Evolutionary conservation across 73 alveolate genomes (phyloP), one percentile per base, ranked within the genome.

Genomic region (Paraurostyla sp.): DNA sequence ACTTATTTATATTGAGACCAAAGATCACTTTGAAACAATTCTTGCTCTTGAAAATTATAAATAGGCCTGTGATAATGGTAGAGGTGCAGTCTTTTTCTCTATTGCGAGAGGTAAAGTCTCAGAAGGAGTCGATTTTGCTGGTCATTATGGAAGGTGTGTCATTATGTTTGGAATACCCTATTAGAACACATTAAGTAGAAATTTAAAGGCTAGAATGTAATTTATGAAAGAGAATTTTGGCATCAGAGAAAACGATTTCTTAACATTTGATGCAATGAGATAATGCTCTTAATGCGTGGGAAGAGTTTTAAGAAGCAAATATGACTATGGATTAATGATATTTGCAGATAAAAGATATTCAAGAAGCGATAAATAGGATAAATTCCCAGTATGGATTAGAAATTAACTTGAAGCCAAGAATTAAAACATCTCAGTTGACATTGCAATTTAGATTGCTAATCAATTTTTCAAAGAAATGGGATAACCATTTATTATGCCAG

Each of bases 61-160:
- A 75, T 52, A 86, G 52, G 95, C 97, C 7, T 96, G 99, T 50
- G 98, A 94, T 73, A 71, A 90, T 32, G 99, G 99, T 11, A 89
- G 99, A 65, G 99, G 99, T n/a, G 99, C 98, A 11, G 96, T 95
- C 6, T 92, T 96, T 69, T 87, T 96, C 76, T 82, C 96, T 57
- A 95, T 96, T 57, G 97, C 98, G 22, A 92, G 98, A 78, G 99
- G 98, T 23, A 94, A 96, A 48, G 95, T 92, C 23, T 97, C 97
- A 22, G 98, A 96, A 50, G 97, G 97, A 25, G 95, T 96, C 25
- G 97, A 94, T 92, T 92, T 94, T 78, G 92, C 92, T 25, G 94
- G 94, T 18, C 97, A 94, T 68, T 94, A 92, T 87, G 98, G 97
- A 15, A 63, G 97, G 46, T 93, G 97, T 93, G 97, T 92, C 51